Base-by-base conservation (phyloP, 1,284 basidiomycete genomes). In the Puccinia polysora region DNA sequence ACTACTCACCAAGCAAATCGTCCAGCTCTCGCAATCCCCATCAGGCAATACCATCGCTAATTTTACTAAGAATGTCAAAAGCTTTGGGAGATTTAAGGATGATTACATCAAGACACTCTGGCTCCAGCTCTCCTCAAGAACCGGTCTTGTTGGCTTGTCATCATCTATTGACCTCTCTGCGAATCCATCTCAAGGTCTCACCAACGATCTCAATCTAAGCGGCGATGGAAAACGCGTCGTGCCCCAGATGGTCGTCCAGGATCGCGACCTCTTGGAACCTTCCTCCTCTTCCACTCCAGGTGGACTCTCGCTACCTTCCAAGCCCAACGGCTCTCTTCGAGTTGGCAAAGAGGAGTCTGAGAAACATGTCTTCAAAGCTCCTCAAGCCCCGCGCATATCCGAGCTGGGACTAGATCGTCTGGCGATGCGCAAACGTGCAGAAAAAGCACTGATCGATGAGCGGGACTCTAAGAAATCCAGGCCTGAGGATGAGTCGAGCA, bases 341-440 rank as follows among this genome's bases (percentile, higher is more conserved):
- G 73, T 34, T 43, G 68, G 68, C 34, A 70, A 70, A 20, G 56
- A 62, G 34, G 55, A 58, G 18, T 36, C 38, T 53, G 58, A 52
- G 36, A 70, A 70, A 28, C 77, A 76, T 62, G 75, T 78, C 20
- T 77, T 78, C 72, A 74, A 73, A 53, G 71, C 74, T 12, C 74
- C 88, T 7, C 85, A 86, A 10, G 88, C 87, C 15, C 87, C 88
- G 3, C 83, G 88, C 43, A 80, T 85, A 0, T 95, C 91, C 1
- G 77, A 90, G 1, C 85, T 96, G 0, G 92, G 93, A 0, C 83
- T 97, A 4, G 93, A 97, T 79, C 85, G 84, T 38, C 84, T 97
- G 1, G 93, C 94, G 0, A 86, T 85, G 72, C 90, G 94, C 79
- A 97, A 96, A 81, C 83, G 89, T 56, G 86, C 85, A 14, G 79